Base-by-base conservation (phyloP, 2,329 filamentous ascomycete genomes). In the Zarea fungicola region DNA sequence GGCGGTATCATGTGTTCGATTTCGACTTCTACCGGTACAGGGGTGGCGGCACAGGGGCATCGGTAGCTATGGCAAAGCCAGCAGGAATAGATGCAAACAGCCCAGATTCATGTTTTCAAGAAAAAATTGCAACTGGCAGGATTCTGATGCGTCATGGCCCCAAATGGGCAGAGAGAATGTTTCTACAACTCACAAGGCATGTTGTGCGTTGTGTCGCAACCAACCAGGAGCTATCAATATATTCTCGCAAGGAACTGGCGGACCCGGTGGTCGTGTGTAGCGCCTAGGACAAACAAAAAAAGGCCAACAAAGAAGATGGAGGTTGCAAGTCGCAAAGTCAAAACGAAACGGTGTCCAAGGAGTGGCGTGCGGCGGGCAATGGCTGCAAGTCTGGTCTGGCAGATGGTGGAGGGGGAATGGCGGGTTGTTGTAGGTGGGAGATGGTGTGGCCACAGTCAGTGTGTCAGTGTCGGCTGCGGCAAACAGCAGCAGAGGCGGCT, bases 101-200 rank as follows among this genome's bases (percentile, higher is more conserved):
- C n/a, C n/a, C n/a, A n/a, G n/a, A n/a, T n/a, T n/a, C n/a, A n/a
- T n/a, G n/a, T n/a, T n/a, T n/a, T n/a, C n/a, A n/a, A n/a, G n/a
- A n/a, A n/a, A n/a, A n/a, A n/a, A n/a, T n/a, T n/a, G n/a, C n/a
- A n/a, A n/a, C n/a, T n/a, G n/a, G n/a, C n/a, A n/a, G n/a, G n/a
- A n/a, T n/a, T 7, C 26, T 7, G 26, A 7, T 7, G 7, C 26
- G 26, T 29, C 26, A 13, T 29, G 7, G 26, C 13, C 26, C 7
- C 26, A 13, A 7, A 13, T 13, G 7, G 26, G 26, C 7, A 13
- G 26, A 29, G 26, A 29, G 26, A 29, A 29, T n/a, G n/a, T n/a
- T n/a, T n/a, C n/a, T n/a, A 13, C 26, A 29, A 48, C 45, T 48
- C 45, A 48, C 45, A 48, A 41, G 45, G 45, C 45, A 48, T 48